Conservation (phyloP, 129 eudicot genomes). For the Erigeron canadensis region DNA sequence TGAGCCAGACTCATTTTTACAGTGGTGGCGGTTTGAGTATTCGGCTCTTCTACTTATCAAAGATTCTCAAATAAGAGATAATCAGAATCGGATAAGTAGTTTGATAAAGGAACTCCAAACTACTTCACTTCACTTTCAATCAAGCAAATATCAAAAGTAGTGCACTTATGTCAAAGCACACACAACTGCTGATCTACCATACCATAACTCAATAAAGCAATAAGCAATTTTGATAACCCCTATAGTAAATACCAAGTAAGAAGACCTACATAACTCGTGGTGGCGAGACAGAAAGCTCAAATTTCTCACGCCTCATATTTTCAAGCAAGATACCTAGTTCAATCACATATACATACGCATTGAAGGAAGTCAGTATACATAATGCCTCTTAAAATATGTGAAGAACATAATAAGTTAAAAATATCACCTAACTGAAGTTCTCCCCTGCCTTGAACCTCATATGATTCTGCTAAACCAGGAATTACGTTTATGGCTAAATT, state of each 20-base stretch:
- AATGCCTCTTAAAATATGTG: background rate
- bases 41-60: no score
- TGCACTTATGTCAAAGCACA: no score
- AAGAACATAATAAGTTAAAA: background rate
- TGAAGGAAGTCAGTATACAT: background rate
- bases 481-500: conserved; percentile 94
- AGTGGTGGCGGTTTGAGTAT: no score
- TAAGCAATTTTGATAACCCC: background rate
- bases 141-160: no score
- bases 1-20: no score
- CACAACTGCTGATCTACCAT: no score
- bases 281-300: conserved; percentile 97
- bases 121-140: no score
- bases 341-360: background rate
- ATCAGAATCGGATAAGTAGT: no score
- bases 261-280: conserved; percentile 90
- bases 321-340: conserved; percentile 87
- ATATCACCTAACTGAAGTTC: conserved; percentile 90
- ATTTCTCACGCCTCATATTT: conserved; percentile 99
- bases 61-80: no score
- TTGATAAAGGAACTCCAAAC: no score
- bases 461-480: conserved; percentile 81
- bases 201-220: no score
- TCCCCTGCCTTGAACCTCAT: conserved; percentile 98
- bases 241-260: background rate